A percentile compares a stretch with the other conserved stretches of the same genome.
These are phyloP conservation scores for Salvia hispanica DNA, from an alignment of 257 asterid species.

Conservation along the genomic window DNA sequence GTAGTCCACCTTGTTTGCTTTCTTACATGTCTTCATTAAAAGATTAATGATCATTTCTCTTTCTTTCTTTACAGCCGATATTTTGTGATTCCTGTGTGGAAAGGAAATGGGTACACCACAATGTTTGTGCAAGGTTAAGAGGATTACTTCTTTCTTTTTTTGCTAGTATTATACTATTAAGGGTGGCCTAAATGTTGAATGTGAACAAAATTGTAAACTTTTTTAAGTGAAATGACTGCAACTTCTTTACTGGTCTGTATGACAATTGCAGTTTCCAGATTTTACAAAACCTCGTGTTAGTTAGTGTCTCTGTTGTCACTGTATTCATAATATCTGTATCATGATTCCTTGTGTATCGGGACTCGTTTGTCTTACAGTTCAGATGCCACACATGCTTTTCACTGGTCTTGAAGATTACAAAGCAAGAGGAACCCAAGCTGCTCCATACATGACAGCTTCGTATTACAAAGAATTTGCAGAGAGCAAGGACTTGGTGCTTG, in stretches of 20 bases:
- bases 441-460: conserved; percentile 81
- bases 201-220: neutral
- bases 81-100: conserved; percentile 93
- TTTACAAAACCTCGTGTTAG: neutral
- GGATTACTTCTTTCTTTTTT: conserved; percentile 20
- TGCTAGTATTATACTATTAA: conserved; percentile 9
- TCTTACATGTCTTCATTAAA: conserved; percentile 17
- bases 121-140: conserved; percentile 86
- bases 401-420: conserved; percentile 97
- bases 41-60: conserved; percentile 16
- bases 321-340: neutral
- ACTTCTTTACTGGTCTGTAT: conserved; percentile 9
- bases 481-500: conserved; percentile 80
- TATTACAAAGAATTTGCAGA: conserved; percentile 85
- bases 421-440: conserved; percentile 96
- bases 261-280: neutral
- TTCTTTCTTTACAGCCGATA: conserved; percentile 62
- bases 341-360: conserved; percentile 3
- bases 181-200: neutral
- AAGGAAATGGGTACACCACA: conserved; percentile 85
- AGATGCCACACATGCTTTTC: conserved; percentile 86
- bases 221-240: neutral
- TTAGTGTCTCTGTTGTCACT: neutral
- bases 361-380: conserved; percentile 52
- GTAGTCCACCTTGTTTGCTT: conserved; percentile 15